Evolutionary conservation across 2,329 filamentous ascomycete species (phyloP).

Genomic region (Sporothrix luriei): DNA sequence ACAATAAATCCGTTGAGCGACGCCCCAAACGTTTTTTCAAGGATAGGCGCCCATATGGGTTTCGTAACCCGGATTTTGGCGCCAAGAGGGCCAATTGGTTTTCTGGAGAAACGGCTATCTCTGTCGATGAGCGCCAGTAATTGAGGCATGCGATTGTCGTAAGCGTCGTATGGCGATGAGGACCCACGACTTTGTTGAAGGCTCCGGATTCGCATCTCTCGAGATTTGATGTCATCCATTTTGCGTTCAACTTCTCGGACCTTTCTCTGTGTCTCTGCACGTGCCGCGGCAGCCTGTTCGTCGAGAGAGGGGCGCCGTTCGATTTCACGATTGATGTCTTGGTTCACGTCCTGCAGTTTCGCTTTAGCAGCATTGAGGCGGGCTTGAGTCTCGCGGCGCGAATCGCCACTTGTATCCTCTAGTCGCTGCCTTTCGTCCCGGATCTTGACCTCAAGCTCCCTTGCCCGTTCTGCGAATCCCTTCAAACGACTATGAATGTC

Average conservation of each 20-base stretch:
- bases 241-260: conserved; percentile 49
- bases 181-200: conserved; percentile 62
- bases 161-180: conserved; percentile 56
- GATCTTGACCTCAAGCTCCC: conserved; percentile 53
- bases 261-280: conserved; percentile 41
- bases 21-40: conserved; percentile 76
- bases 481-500: conserved; percentile 63
- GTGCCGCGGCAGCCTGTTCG: conserved; percentile 42
- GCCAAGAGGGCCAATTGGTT: conserved; percentile 83
- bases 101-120: conserved; percentile 68
- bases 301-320: conserved; percentile 42
- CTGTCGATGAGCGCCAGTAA: conserved; percentile 69
- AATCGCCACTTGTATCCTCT: conserved; percentile 65
- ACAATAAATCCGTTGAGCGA: conserved; percentile 79
- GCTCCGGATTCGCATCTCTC: conserved; percentile 53
- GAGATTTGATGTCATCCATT: conserved; percentile 56
- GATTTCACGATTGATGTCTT: conserved; percentile 42
- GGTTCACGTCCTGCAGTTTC: conserved; percentile 49
- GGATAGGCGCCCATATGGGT: conserved; percentile 77
- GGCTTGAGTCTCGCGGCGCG: conserved; percentile 62
- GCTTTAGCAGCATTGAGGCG: conserved; percentile 60
- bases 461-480: conserved; percentile 52
- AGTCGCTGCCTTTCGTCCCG: conserved; percentile 63
- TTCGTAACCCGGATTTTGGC: conserved; percentile 73
- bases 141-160: conserved; percentile 61